phyloP scores from a whole-genome alignment of 2,329 filamentous ascomycete genomes.

The Acephala macrosclerotiorum region DNA sequence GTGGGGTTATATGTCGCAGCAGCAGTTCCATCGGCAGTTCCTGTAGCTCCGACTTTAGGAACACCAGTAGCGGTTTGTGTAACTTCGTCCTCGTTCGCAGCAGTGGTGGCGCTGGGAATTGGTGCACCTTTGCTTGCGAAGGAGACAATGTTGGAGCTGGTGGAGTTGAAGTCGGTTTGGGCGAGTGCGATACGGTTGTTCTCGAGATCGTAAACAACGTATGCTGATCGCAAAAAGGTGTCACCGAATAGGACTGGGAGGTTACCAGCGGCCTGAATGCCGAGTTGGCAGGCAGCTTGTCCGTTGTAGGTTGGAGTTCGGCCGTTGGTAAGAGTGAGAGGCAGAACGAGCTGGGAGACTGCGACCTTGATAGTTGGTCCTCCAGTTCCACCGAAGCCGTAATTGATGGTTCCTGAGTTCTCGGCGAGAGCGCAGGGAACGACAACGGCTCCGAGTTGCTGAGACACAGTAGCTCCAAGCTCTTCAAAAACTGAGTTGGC shows the following conservation, averaged over 20 bases:
- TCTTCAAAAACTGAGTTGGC: conserved; percentile 53
- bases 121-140: conserved; percentile 40
- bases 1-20: conserved; percentile 39
- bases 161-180: conserved; percentile 54
- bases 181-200: conserved; percentile 59
- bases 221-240: conserved; percentile 61
- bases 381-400: conserved; percentile 54
- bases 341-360: conserved; percentile 54
- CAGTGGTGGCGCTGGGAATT: conserved; percentile 38
- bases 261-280: conserved; percentile 51
- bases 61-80: conserved; percentile 41
- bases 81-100: conserved; percentile 35
- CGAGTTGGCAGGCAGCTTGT: conserved; percentile 58
- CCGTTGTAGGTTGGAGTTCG: conserved; percentile 43
- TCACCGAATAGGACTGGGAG: conserved; percentile 53
- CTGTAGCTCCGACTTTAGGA: conserved; percentile 31
- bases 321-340: conserved; percentile 43
- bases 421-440: conserved; percentile 54
- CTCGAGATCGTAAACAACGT: conserved; percentile 61
- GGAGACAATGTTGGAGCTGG: conserved; percentile 41
- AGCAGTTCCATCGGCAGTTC: conserved; percentile 25
- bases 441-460: conserved; percentile 52
- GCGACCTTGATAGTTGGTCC: conserved; percentile 53
- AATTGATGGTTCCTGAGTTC: conserved; percentile 53
- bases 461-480: conserved; percentile 55